Conservation (phyloP, 495 filamentous ascomycete genomes). For the Penicillium lagena region DNA sequence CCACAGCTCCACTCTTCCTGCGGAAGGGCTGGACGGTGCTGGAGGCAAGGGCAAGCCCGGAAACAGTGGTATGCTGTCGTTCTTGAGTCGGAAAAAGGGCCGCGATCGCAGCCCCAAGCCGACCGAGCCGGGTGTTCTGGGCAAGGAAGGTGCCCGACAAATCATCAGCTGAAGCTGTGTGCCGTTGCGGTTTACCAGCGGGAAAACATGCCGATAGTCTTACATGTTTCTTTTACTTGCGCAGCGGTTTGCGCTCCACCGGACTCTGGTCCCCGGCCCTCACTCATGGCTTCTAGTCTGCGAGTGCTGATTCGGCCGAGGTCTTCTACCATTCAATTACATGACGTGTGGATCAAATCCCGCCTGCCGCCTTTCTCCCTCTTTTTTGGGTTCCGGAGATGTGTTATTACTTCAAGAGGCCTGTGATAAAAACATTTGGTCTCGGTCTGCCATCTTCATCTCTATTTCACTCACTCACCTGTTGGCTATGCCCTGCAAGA, state of each 20-base stretch:
- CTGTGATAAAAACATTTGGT: too few relatives aligned
- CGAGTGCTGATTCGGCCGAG: too few relatives aligned
- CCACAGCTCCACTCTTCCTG: constrained; percentile 69
- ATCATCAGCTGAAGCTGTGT: constrained; percentile 34
- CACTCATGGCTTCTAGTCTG: too few relatives aligned
- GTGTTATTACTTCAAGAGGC: too few relatives aligned
- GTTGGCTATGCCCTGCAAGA: too few relatives aligned
- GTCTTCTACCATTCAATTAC: too few relatives aligned
- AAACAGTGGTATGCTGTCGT: constrained; percentile 78
- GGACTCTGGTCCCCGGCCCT: too few relatives aligned
- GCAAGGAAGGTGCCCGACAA: constrained; percentile 84
- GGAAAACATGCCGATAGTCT: neutral
- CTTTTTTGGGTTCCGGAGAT: too few relatives aligned
- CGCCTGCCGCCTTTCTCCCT: too few relatives aligned
- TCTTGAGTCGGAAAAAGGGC: constrained; percentile 82
- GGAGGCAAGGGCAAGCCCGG: constrained; percentile 41
- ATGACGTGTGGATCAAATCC: too few relatives aligned
- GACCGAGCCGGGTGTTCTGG: constrained; percentile 85
- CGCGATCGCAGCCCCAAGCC: constrained; percentile 89
- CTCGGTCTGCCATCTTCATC: too few relatives aligned
- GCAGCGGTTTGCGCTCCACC: neutral
- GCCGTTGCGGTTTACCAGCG: neutral
- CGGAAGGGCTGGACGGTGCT: constrained; percentile 47
- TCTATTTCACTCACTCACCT: too few relatives aligned
- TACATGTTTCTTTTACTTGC: neutral